phyloP scores from a whole-genome alignment of 164 flowering plant genomes.

The Vitis cinerea region DNA sequence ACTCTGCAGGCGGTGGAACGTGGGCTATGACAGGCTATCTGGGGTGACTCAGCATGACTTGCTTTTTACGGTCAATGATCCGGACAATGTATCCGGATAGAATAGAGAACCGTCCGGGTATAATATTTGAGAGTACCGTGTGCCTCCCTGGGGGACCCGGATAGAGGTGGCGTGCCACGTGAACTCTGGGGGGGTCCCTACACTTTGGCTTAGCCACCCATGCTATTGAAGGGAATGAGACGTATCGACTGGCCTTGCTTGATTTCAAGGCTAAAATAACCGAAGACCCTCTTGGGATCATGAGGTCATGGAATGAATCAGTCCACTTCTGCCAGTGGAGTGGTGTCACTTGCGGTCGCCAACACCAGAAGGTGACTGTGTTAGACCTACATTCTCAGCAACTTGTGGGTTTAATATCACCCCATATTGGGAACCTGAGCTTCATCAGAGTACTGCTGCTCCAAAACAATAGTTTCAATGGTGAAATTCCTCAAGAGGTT shows the following conservation, averaged over 20 bases:
- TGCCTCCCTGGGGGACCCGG: too few relatives aligned
- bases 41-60: too few relatives aligned
- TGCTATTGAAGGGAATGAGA: constrained; percentile 3
- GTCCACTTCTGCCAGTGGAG: constrained; percentile 27
- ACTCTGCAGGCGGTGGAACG: too few relatives aligned
- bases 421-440: constrained; percentile 27
- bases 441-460: constrained; percentile 19
- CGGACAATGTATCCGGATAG: too few relatives aligned
- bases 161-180: too few relatives aligned
- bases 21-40: too few relatives aligned
- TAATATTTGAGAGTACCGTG: too few relatives aligned
- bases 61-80: too few relatives aligned
- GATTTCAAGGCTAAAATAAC: constrained; percentile 16
- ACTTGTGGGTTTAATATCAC: constrained; percentile 19
- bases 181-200: too few relatives aligned
- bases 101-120: too few relatives aligned
- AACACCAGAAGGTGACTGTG: constrained; percentile 20
- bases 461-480: constrained; percentile 19
- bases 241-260: constrained; percentile 9
- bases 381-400: constrained; percentile 5
- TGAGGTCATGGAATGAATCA: constrained; percentile 29
- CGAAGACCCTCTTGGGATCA: constrained; percentile 7
- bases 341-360: constrained; percentile 23
- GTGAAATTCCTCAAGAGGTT: constrained; percentile 25
- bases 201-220: background rate